These are phyloP conservation scores for Boletus semigastroideus DNA, from an alignment of 1,284 basidiomycete species.

Conservation along the genomic window DNA sequence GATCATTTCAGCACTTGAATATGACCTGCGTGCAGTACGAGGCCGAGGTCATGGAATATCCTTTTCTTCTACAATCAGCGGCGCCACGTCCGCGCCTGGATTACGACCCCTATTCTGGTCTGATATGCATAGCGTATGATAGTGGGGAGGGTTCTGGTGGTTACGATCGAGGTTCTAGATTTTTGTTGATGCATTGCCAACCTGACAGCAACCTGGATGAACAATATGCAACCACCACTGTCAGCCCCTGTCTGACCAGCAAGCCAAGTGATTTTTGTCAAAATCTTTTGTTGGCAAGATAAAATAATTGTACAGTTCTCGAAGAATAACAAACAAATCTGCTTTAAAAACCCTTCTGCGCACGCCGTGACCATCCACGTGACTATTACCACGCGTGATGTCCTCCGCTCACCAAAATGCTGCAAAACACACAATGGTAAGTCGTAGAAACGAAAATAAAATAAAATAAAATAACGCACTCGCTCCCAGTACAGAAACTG, in stretches of 20 bases:
- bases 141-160: background rate
- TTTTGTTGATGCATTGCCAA: background rate
- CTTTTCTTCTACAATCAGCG: slow-evolving; percentile 6
- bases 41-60: slow-evolving; percentile 3
- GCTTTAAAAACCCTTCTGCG: slow-evolving; percentile 36
- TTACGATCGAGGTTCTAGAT: slow-evolving; percentile 15
- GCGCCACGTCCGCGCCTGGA: slow-evolving; percentile 8
- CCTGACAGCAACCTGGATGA: no score
- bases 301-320: no score
- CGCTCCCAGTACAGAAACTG: slow-evolving; percentile 74
- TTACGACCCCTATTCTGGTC: slow-evolving; percentile 23
- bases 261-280: no score
- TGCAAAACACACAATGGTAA: slow-evolving; percentile 21
- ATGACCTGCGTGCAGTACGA: slow-evolving; percentile 2
- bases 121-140: slow-evolving; percentile 12
- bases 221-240: no score
- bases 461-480: slow-evolving; percentile 47
- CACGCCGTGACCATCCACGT: slow-evolving; percentile 11
- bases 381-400: slow-evolving; percentile 62
- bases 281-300: no score
- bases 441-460: background rate
- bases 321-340: slow-evolving; percentile 39
- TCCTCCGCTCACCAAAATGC: slow-evolving; percentile 70
- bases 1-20: slow-evolving; percentile 15
- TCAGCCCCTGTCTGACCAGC: slow-evolving; percentile 14